Evolutionary conservation across 1,284 basidiomycete species (phyloP), one percentile per base, ranked within the genome.

Genomic region (Xerocomus minutiporus): DNA sequence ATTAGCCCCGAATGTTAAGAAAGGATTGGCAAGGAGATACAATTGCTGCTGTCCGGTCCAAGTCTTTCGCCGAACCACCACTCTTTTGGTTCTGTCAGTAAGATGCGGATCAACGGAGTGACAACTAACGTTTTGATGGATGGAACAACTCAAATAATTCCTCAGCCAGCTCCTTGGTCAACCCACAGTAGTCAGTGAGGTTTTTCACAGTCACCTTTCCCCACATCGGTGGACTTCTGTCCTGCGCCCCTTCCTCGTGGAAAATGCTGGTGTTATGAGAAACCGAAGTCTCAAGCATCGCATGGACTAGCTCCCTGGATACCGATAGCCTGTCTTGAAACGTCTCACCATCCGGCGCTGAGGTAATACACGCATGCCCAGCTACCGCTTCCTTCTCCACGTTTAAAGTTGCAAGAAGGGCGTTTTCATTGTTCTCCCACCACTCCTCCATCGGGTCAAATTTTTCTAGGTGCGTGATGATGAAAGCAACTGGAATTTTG

Each of bases 401-500:
- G 13, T 51, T 42, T 38, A 31, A 56, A 26, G 25, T 45, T 45
- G 35, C 50, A 7, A 57, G 23, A 17, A 69, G 48, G 5, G 17
- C 20, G 6, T 52, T 42, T 5, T 48, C 61, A 32, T 68, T 57
- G n/a, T 8, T 28, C 25, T 48, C 44, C 67, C 65, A 66, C 64
- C 64, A 66, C 5, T 47, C 32, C 43, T 68, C 64, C 64, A 66
- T 69, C 1, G 44, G 43, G 4, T 41, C 41, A n/a, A 62, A 58
- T 12, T 51, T 23, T 56, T 76, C 74, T 23, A 74, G 63, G 13
- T 69, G 67, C 8, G 74, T 75, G 41, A 75, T 60, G 11, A 71
- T 57, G 20, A 73, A 54, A 2, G 68, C 70, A 17, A 75, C 61
- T 6, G 74, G 74, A n/a, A 73, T 61, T 42, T 65, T 61, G 23